phyloP scores from a whole-genome alignment of 2,329 filamentous ascomycete species.

The Fusarium brachygibbosum region DNA sequence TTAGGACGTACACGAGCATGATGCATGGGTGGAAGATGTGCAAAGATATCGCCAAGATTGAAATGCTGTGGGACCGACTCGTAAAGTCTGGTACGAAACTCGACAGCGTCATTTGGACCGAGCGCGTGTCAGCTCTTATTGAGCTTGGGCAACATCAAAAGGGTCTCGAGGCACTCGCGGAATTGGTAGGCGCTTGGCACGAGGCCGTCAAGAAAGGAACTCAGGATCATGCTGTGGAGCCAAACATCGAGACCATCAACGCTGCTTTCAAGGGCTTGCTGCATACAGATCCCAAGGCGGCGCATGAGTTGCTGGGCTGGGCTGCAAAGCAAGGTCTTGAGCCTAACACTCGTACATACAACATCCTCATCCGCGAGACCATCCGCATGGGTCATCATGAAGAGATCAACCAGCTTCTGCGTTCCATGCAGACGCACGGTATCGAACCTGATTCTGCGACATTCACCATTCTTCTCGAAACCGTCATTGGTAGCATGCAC shows the following conservation, averaged over 20 bases:
- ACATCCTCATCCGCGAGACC: slow-evolving; percentile 74
- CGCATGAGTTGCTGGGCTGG: slow-evolving; percentile 70
- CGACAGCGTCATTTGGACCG: slow-evolving; percentile 77
- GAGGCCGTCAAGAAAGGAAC: slow-evolving; percentile 51
- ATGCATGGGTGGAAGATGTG: slow-evolving; percentile 76
- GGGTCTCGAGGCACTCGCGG: slow-evolving; percentile 73
- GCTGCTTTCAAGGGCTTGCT: slow-evolving; percentile 76
- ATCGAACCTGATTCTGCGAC: slow-evolving; percentile 75
- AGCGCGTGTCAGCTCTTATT: slow-evolving; percentile 76
- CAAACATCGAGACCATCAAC: slow-evolving; percentile 76
- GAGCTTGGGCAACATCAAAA: slow-evolving; percentile 64
- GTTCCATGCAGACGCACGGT: slow-evolving; percentile 68
- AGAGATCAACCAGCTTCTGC: slow-evolving; percentile 67
- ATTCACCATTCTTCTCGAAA: slow-evolving; percentile 79
- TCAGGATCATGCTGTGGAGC: slow-evolving; percentile 62
- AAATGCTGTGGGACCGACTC: slow-evolving; percentile 77
- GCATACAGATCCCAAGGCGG: slow-evolving; percentile 61
- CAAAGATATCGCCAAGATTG: slow-evolving; percentile 70
- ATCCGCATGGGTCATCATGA: slow-evolving; percentile 63
- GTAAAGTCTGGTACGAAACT: slow-evolving; percentile 68
- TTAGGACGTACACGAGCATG: slow-evolving; percentile 79
- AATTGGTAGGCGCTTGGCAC: slow-evolving; percentile 75
- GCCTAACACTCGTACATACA: slow-evolving; percentile 73
- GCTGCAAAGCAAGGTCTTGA: slow-evolving; percentile 67
- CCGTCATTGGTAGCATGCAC: slow-evolving; percentile 61